Conservation (phyloP, 768 basidiomycete genomes). For the Psilocybe cyanescens region DNA sequence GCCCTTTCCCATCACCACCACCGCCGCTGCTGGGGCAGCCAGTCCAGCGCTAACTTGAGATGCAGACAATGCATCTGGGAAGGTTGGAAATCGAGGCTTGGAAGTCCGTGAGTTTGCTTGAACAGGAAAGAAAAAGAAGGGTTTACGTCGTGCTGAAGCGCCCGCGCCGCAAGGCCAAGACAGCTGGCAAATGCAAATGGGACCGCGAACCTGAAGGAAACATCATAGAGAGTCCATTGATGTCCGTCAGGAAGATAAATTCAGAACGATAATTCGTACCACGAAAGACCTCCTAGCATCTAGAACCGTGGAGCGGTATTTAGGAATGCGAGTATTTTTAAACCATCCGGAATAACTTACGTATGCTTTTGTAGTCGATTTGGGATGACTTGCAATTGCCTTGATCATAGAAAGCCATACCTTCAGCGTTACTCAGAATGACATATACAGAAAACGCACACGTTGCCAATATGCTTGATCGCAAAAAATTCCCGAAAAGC, state of each 20-base stretch:
- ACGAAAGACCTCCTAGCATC: constrained; percentile 62
- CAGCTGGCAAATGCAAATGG: constrained; percentile 55
- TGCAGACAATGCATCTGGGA: constrained; percentile 43
- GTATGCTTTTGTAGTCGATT: constrained; percentile 55
- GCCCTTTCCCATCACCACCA: constrained; percentile 37
- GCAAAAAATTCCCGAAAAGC: constrained; percentile 53
- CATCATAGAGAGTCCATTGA: too few species aligned
- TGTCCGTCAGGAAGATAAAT: too few species aligned
- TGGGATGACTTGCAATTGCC: constrained; percentile 56
- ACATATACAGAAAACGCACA: constrained; percentile 28
- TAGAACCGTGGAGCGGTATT: constrained; percentile 16
- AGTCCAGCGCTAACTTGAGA: constrained; percentile 45
- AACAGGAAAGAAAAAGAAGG: background rate
- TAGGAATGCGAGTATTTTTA: too few species aligned
- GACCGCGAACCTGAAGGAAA: constrained; percentile 43
- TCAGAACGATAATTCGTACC: constrained; percentile 20
- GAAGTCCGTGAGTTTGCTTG: background rate
- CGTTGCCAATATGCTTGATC: constrained; percentile 64
- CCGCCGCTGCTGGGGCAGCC: constrained; percentile 49
- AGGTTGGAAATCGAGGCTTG: constrained; percentile 58
- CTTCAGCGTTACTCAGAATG: too few species aligned
- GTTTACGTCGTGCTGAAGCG: constrained; percentile 33
- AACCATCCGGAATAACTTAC: constrained; percentile 27
- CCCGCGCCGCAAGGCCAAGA: constrained; percentile 46
- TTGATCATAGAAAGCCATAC: constrained; percentile 13